phyloP scores from a whole-genome alignment of 345 rosid genomes.

The Pugionium cornutum region DNA sequence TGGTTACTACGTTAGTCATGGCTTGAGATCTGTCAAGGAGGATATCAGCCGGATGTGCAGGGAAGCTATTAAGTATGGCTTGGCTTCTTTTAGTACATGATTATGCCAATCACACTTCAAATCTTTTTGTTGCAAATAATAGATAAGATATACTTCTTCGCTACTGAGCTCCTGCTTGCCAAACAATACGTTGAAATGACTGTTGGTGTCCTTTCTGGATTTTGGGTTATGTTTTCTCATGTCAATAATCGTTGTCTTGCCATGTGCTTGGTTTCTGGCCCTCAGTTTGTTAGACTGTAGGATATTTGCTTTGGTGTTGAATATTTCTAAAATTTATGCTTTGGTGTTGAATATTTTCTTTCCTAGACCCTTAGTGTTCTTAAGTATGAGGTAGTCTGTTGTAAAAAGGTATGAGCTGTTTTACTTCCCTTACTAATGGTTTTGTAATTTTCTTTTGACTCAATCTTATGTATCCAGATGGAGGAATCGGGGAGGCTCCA shows the following conservation, averaged over 20 bases:
- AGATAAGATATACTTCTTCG: not conserved
- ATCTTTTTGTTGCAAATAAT: constrained; percentile 18
- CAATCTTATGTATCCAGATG: constrained; percentile 54
- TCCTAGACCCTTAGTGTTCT: constrained; percentile 27
- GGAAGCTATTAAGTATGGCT: constrained; percentile 93
- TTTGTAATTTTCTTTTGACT: constrained; percentile 22
- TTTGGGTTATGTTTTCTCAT: constrained; percentile 8
- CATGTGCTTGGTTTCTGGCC: constrained; percentile 17
- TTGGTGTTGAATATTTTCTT: constrained; percentile 16
- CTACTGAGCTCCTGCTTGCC: constrained; percentile 19
- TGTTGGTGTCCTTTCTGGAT: constrained; percentile 18
- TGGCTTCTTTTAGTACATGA: constrained; percentile 12
- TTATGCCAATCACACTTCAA: constrained; percentile 8
- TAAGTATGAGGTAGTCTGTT: constrained; percentile 21
- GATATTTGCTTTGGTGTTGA: not conserved
- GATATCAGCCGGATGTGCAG: constrained; percentile 97
- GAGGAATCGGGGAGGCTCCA: constrained; percentile 70
- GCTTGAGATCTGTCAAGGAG: constrained; percentile 84
- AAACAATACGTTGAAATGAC: constrained; percentile 22
- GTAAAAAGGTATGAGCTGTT: not conserved
- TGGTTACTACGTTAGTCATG: constrained; percentile 83
- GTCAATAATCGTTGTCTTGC: constrained; percentile 10
- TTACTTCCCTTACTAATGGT: constrained; percentile 23
- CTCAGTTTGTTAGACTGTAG: constrained; percentile 13
- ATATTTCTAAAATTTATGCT: constrained; percentile 3